Conservation (phyloP, 208 protist genomes). For the Herpetomonas samuelpessoai region DNA sequence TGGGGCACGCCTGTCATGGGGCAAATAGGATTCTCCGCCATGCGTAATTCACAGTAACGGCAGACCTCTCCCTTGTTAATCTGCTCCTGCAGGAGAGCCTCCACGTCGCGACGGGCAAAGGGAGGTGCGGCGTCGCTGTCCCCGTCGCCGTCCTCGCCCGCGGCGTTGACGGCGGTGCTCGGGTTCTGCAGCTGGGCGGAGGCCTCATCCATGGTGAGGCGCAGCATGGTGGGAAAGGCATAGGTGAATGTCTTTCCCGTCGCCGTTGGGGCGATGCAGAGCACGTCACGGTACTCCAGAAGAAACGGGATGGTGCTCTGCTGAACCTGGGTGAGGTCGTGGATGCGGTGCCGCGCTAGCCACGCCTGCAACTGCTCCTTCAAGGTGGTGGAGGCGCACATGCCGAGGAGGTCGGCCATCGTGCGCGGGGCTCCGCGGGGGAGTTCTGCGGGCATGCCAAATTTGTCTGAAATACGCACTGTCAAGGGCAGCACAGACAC, state of each 20-base stretch:
- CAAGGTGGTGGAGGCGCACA: not conserved
- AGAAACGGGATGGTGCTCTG: conserved; percentile 46
- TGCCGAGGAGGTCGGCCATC: conserved; percentile 1
- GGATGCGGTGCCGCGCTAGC: conserved; percentile 3
- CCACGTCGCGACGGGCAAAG: conserved; percentile 44
- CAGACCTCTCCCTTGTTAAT: conserved; percentile 72
- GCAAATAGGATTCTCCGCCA: conserved; percentile 45
- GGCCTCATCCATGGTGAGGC: conserved; percentile 44
- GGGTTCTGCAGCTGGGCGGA: not conserved
- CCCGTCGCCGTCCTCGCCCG: not conserved
- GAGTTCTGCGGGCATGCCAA: not conserved
- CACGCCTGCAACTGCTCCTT: not conserved
- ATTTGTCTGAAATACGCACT: not conserved
- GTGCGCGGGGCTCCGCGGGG: not conserved
- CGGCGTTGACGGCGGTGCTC: not conserved
- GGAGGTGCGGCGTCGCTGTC: conserved; percentile 9
- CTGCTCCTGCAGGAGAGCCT: conserved; percentile 56
- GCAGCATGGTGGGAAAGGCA: conserved; percentile 76
- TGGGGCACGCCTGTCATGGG: conserved; percentile 76
- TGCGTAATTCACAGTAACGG: conserved; percentile 77
- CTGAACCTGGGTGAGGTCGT: conserved; percentile 57
- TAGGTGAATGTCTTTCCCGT: conserved; percentile 93
- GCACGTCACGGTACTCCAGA: conserved; percentile 74
- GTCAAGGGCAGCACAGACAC: not conserved
- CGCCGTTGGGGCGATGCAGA: conserved; percentile 84